These are phyloP conservation scores for Epichloe amarillans DNA, from an alignment of 2,329 filamentous ascomycete species.

Conservation along the genomic window DNA sequence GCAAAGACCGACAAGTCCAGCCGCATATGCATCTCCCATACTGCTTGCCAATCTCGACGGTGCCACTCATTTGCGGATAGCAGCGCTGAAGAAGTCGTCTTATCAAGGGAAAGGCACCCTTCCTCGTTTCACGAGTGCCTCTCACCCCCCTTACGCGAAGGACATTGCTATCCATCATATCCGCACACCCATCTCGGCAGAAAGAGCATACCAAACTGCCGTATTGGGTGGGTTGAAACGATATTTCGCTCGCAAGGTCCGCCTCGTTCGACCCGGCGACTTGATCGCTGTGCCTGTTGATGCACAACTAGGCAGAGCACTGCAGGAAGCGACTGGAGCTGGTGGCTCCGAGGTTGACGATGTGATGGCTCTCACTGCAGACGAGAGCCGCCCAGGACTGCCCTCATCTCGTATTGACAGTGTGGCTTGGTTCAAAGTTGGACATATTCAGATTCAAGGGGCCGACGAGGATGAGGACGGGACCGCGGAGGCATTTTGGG, in stretches of 20 bases:
- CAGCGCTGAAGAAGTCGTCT: slow-evolving; percentile 45
- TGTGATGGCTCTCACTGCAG: slow-evolving; percentile 39
- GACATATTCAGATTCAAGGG: slow-evolving; percentile 50
- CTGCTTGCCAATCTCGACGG: slow-evolving; percentile 75
- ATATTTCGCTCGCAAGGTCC: slow-evolving; percentile 71
- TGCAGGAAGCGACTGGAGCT: slow-evolving; percentile 56
- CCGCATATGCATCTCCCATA: slow-evolving; percentile 70
- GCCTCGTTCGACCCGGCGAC: slow-evolving; percentile 77
- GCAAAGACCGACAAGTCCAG: slow-evolving; percentile 41
- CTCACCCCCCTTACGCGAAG: slow-evolving; percentile 47
- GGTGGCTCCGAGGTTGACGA: slow-evolving; percentile 62
- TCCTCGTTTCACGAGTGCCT: slow-evolving; percentile 41
- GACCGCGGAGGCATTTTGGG: slow-evolving; percentile 62
- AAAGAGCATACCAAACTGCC: slow-evolving; percentile 71
- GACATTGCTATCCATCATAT: slow-evolving; percentile 85
- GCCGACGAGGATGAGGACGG: slow-evolving; percentile 43
- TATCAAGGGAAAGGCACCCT: slow-evolving; percentile 38
- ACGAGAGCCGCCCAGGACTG: slow-evolving; percentile 14
- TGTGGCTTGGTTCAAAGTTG: slow-evolving; percentile 89
- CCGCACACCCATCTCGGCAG: slow-evolving; percentile 76
- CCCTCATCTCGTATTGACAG: slow-evolving; percentile 31
- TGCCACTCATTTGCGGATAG: slow-evolving; percentile 65
- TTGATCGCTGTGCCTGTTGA: slow-evolving; percentile 83
- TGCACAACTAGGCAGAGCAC: slow-evolving; percentile 64
- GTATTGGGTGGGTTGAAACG: slow-evolving; percentile 77